Conservation (phyloP, 768 basidiomycete species). For the Rossbeevera mucosa region DNA sequence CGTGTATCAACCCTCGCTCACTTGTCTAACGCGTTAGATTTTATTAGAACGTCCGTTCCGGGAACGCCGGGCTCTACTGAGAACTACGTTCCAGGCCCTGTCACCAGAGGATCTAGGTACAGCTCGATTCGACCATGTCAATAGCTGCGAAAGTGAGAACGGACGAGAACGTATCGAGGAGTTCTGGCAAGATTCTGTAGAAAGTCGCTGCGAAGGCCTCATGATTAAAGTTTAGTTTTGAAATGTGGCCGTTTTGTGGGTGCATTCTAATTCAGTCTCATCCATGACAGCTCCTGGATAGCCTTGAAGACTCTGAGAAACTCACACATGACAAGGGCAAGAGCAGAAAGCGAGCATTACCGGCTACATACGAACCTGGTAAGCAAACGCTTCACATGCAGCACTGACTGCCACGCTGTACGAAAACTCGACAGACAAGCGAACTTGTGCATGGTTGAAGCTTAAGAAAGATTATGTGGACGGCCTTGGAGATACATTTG, state of each 20-base stretch:
- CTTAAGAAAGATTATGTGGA: slow-evolving; percentile 90
- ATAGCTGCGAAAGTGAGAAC: slow-evolving; percentile 60
- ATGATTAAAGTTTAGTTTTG: slow-evolving; percentile 73
- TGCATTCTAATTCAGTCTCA: slow-evolving; percentile 3
- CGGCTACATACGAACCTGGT: slow-evolving; percentile 84
- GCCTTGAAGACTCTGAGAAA: slow-evolving; percentile 37
- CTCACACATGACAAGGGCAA: slow-evolving; percentile 33
- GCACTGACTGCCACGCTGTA: background rate
- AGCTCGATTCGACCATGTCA: slow-evolving; percentile 72
- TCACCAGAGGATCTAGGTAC: slow-evolving; percentile 37
- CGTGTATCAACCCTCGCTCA: background rate
- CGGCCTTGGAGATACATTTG: slow-evolving; percentile 71
- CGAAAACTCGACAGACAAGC: slow-evolving; percentile 51
- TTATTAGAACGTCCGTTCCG: slow-evolving; percentile 69
- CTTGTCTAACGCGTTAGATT: slow-evolving; percentile 38
- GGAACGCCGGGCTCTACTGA: slow-evolving; percentile 60
- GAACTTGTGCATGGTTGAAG: slow-evolving; percentile 85
- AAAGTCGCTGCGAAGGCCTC: slow-evolving; percentile 82
- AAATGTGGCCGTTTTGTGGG: background rate
- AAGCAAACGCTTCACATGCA: slow-evolving; percentile 9
- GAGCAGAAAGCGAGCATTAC: slow-evolving; percentile 59
- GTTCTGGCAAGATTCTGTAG: slow-evolving; percentile 74
- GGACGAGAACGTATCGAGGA: slow-evolving; percentile 60
- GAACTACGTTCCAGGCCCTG: slow-evolving; percentile 54
- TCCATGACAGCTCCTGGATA: slow-evolving; percentile 58